Conservation (phyloP, 2,329 filamentous ascomycete species). For the Aschersonia sp. region DNA sequence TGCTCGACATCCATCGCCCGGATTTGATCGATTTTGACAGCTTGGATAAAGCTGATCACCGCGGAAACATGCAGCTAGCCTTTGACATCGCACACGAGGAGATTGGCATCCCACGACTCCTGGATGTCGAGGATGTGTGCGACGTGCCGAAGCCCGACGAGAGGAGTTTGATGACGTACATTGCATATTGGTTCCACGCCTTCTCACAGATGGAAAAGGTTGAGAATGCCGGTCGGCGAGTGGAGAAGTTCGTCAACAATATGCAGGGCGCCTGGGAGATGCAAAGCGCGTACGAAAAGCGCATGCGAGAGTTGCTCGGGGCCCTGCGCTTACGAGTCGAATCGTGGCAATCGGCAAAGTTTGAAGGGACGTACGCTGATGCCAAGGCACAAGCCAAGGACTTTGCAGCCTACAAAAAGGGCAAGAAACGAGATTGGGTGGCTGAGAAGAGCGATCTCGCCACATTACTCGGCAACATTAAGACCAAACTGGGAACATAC, state of each 20-base stretch:
- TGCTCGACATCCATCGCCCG: conserved; percentile 91
- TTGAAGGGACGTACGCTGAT: conserved; percentile 84
- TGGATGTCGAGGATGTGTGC: conserved; percentile 96
- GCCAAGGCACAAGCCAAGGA: conserved; percentile 74
- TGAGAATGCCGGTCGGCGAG: conserved; percentile 87
- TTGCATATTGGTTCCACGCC: conserved; percentile 99
- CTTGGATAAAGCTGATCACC: conserved; percentile 85
- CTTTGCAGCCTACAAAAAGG: conserved; percentile 82
- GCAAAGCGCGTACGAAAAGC: conserved; percentile 88
- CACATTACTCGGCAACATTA: conserved; percentile 90
- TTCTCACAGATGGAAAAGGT: conserved; percentile 99
- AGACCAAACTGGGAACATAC: conserved; percentile 95
- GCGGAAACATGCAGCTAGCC: conserved; percentile 93
- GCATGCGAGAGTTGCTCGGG: conserved; percentile 71
- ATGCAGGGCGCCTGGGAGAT: conserved; percentile 99
- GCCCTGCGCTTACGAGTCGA: conserved; percentile 60
- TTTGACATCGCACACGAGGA: conserved; percentile 94
- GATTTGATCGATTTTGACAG: conserved; percentile 95
- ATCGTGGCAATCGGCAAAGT: conserved; percentile 64
- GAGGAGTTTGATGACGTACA: conserved; percentile 96
- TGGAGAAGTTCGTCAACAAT: conserved; percentile 96
- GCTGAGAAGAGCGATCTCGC: conserved; percentile 94
- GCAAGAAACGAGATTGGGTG: conserved; percentile 87
- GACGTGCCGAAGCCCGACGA: conserved; percentile 95
- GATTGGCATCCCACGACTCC: conserved; percentile 88